Conservation (phyloP, 225 moss, liverwort and hornwort species). For the Rhytidiadelphus loreus region DNA sequence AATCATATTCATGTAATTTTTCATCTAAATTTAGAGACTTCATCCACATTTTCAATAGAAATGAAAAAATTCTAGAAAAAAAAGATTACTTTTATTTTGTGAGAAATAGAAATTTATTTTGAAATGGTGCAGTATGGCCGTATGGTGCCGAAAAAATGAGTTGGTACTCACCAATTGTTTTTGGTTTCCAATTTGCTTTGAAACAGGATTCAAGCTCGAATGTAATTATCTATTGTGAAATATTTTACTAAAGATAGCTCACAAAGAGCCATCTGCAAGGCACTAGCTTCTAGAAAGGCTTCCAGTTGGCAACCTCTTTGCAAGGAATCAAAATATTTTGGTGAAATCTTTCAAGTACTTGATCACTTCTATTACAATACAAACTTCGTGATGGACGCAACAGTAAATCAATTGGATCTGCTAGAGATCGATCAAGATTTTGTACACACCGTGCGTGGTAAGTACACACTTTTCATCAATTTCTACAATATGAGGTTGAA, state of each 20-base stretch:
- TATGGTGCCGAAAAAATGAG: too few relatives aligned
- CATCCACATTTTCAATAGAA: too few relatives aligned
- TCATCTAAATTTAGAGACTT: too few relatives aligned
- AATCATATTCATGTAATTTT: too few relatives aligned
- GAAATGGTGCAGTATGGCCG: too few relatives aligned
- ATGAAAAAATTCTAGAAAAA: too few relatives aligned
- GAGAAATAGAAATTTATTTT: too few relatives aligned
- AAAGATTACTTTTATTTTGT: too few relatives aligned
- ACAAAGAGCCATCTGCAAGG: not conserved
- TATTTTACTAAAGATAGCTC: not conserved
- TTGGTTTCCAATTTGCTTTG: not conserved
- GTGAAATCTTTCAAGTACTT: not conserved
- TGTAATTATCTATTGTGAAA: too few relatives aligned
- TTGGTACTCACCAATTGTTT: not conserved
- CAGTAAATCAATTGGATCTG: accelerated
- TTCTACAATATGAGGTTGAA: not conserved
- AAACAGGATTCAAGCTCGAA: not conserved
- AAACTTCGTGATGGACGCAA: not conserved
- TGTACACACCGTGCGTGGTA: not conserved
- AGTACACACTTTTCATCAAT: not conserved
- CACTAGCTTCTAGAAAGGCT: not conserved
- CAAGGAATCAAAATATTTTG: not conserved
- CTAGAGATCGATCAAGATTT: not conserved
- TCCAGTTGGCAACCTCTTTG: not conserved
- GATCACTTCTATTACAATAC: not conserved